Evolutionary conservation across 441 rosid genomes (phyloP).

Genomic region (Raphanus hybrid): DNA sequence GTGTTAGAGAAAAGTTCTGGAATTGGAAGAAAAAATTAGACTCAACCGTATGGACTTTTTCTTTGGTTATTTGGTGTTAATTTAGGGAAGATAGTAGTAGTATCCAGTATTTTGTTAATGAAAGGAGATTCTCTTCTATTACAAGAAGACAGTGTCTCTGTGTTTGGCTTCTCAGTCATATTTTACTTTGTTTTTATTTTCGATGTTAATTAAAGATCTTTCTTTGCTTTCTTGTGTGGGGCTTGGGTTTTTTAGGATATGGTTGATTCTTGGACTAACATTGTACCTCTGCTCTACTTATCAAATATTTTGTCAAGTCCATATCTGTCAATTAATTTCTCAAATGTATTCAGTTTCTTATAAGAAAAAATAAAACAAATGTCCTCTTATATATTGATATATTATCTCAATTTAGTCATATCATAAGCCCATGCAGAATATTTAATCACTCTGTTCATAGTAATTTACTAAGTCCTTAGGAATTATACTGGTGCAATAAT

Average conservation of each 20-base stretch:
- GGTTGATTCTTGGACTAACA: constrained; percentile 43
- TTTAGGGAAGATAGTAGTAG: constrained; percentile 36
- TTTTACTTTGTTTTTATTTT: constrained; percentile 36
- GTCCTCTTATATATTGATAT: neutral
- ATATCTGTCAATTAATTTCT: constrained; percentile 23
- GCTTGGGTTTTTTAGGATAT: constrained; percentile 35
- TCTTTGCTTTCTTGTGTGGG: constrained; percentile 28
- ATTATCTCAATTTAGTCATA: neutral
- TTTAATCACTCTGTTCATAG: neutral
- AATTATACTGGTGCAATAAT: neutral
- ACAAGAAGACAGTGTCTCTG: constrained; percentile 41
- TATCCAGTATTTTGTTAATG: constrained; percentile 27
- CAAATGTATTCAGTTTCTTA: neutral
- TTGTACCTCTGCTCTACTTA: constrained; percentile 26
- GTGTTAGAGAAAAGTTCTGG: neutral
- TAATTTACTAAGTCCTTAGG: neutral
- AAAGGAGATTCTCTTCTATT: constrained; percentile 31
- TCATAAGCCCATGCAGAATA: neutral
- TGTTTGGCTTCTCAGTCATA: constrained; percentile 40
- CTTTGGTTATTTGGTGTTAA: constrained; percentile 28
- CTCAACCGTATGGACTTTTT: neutral
- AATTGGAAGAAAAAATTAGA: constrained; percentile 9
- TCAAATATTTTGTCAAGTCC: constrained; percentile 22
- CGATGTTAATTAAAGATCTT: constrained; percentile 38
- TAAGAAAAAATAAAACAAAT: neutral